Evolutionary conservation across 257 asterid species (phyloP), one percentile per base, ranked within the genome.

Genomic region (Nicotiana knightiana): DNA sequence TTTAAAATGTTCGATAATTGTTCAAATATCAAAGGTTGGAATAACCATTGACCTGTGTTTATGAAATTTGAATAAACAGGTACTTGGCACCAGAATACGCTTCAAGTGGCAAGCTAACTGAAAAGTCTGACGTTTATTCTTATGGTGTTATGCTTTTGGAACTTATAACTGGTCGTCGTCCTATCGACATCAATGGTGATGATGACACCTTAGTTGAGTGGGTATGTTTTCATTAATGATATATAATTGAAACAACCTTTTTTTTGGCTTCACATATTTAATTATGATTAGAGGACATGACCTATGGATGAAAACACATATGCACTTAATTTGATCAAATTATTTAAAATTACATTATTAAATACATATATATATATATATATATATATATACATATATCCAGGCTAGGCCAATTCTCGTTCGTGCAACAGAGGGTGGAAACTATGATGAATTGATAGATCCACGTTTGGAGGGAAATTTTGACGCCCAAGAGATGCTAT

Each of bases 41-140:
- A 46, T 12, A 75, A 8, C 1, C 3, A 43, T 43, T 67, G 0
- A 18, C 37, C 43, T 46, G 5, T 6, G 3, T 66, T 6, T 75
- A 28, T 43, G 51, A 43, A 43, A 43, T 51, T 16, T 51, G 7
- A 17, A 17, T 2, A 55, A 51, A 39, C 53, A 95, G 99, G 81
- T 95, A 95, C 84, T 73, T 95, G 66, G 98, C 99, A 26, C 99
- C 99, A 6, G 99, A 95, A 26, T 95, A 95, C 68, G 99, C 99
- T 21, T 85, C 98, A 43, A 95, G 96, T 18, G 98, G 99, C 8
- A 95, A 95, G 85, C 85, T 95, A 12, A 95, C 97, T 1, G 99
- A 95, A 76, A 95, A 93, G 67, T 95, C 99, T 1, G 99, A 95
- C n/a, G 92, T 93, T 6, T 95, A 90, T 86, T 95, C 99, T 3